phyloP scores from a whole-genome alignment of 352 stramenopile species.

The Phytophthora foliorum region DNA sequence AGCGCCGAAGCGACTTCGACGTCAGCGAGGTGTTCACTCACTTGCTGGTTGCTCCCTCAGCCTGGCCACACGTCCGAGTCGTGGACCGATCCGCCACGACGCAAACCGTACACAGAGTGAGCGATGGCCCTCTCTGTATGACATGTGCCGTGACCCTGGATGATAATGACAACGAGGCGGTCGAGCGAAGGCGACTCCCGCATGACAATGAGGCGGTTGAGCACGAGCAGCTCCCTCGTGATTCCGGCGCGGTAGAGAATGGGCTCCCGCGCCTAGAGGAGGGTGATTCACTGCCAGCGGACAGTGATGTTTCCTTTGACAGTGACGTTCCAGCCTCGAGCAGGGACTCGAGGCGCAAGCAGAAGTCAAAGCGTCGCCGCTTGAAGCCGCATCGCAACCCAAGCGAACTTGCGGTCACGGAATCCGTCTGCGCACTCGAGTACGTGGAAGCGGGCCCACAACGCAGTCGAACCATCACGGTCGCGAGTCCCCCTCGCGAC shows the following conservation, averaged over 20 bases:
- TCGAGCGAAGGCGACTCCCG: neutral
- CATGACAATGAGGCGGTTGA: neutral
- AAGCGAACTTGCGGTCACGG: neutral
- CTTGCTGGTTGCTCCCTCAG: conserved; percentile 10
- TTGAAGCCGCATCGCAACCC: neutral
- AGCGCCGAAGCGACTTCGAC: neutral
- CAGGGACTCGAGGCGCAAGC: no score
- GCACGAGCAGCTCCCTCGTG: neutral
- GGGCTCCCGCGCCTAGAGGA: neutral
- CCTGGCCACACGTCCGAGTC: conserved; percentile 23
- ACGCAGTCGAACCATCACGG: no score
- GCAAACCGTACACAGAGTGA: neutral
- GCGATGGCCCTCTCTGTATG: conserved; percentile 10
- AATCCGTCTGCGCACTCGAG: neutral
- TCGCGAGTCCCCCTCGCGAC: no score
- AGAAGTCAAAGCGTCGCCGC: neutral
- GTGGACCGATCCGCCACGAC: conserved; percentile 10
- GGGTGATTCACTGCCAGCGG: neutral
- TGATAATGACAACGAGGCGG: neutral
- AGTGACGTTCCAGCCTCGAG: neutral
- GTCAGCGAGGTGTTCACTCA: conserved; percentile 15
- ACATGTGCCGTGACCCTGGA: conserved; percentile 4
- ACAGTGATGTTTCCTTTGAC: neutral
- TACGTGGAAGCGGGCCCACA: neutral
- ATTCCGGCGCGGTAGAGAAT: neutral